A percentile compares a stretch with the other conserved stretches of the same genome.
phyloP scores from a whole-genome alignment of 163 green algal genomes.

The Smithsoniella earleae region DNA sequence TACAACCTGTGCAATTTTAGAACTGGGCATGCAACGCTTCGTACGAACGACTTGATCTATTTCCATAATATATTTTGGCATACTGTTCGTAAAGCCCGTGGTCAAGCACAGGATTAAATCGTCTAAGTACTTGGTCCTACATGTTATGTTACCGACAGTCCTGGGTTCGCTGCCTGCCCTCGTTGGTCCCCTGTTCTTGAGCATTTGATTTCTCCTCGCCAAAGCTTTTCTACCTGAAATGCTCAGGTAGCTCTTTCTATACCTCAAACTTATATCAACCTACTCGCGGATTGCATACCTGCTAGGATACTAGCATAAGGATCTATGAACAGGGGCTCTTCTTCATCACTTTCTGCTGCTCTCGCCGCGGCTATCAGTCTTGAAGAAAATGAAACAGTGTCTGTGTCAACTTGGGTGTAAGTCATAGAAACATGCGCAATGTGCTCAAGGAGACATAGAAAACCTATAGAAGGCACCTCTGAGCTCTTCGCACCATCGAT shows the following conservation, averaged over 20 bases:
- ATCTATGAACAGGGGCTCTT: constrained; percentile 27
- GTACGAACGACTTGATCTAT: too few species aligned
- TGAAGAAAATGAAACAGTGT: constrained; percentile 23
- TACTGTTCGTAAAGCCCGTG: background rate
- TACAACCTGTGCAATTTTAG: background rate
- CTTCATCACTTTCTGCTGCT: constrained; percentile 2
- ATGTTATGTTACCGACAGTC: constrained; percentile 17
- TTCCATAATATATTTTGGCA: too few species aligned
- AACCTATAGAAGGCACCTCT: too few species aligned
- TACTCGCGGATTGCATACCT: background rate
- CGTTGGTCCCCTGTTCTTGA: background rate
- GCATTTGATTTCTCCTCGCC: background rate
- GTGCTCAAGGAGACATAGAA: too few species aligned
- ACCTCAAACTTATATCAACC: too few species aligned
- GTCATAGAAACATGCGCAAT: too few species aligned
- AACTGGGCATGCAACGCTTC: background rate
- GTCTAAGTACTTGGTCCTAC: constrained; percentile 26
- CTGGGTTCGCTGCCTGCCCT: background rate
- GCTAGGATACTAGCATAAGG: background rate
- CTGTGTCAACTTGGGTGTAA: background rate
- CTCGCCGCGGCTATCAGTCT: constrained; percentile 11
- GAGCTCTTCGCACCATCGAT: too few species aligned
- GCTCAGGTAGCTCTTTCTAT: background rate
- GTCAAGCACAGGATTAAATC: background rate
- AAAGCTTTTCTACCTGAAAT: constrained; percentile 3